Evolutionary conservation across 1,284 basidiomycete species (phyloP), one percentile per base, ranked within the genome.

Genomic region (Schizophyllum amplum): DNA sequence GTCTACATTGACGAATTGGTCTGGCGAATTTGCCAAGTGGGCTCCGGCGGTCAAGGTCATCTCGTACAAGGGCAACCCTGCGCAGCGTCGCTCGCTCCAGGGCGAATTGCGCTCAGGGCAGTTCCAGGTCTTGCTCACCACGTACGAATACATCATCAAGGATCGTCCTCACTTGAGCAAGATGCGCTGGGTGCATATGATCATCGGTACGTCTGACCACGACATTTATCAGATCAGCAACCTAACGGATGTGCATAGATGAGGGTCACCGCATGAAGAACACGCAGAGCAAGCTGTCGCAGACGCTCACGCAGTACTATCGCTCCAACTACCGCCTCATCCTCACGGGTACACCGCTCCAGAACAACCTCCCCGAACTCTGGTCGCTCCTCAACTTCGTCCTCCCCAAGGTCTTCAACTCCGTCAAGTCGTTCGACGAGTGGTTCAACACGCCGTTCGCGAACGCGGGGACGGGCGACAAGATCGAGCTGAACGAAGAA

Each of bases 371-470:
- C 46, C 96, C 97, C 13, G 97, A 99, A 72, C 76, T 99, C 47
- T 99, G 97, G 97, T 86, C 97, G 1, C 79, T 99, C 57, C 90
- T 99, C 70, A 99, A 99, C 73, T 99, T 99, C 69, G 96, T 95
- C 52, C 78, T 99, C 20, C 97, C 97, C 22, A 98, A 94, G 75
- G 89, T 99, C 68, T 99, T 99, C 82, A 99, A 99, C 77, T 99
- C 96, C 4, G 95, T 98, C 65, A 98, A 98, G 72, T 97, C 94
- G 51, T 99, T 99, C 69, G 97, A 99, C 68, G 97, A 99, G 70
- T 99, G 97, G 97, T 99, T 99, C 81, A 99, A 99, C 75, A 98
- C 96, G 1, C 97, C 97, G 0, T 99, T 99, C 65, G 96, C 97
- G 61, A 98, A 96, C 73, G 94, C 95, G 17, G 96, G 97, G 33